A percentile compares a stretch with the other conserved stretches of the same genome.
Conservation (phyloP, 2,329 filamentous ascomycete genomes). For the Didymella arachidicola region DNA sequence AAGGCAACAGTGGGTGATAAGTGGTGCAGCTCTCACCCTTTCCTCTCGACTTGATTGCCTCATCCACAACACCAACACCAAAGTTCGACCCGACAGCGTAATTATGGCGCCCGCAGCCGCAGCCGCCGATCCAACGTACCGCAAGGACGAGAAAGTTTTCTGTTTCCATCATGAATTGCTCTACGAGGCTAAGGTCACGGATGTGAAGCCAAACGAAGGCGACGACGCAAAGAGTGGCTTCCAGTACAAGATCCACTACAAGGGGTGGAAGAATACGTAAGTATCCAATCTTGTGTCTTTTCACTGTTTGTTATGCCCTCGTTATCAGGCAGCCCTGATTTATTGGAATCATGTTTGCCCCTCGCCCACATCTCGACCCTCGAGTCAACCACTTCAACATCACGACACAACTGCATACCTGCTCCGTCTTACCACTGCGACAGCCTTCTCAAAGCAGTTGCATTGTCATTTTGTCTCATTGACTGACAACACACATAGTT, state of each 20-base stretch:
- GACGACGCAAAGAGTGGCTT: conserved; percentile 76
- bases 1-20: conserved; percentile 28
- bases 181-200: conserved; percentile 95
- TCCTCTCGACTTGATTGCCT: conserved; percentile 24
- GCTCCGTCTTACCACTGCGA: background rate
- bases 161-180: conserved; percentile 98
- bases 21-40: conserved; percentile 27
- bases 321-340: background rate
- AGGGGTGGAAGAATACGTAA: conserved; percentile 98
- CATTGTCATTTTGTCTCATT: background rate
- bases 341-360: conserved; percentile 24
- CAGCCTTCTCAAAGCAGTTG: too few relatives aligned
- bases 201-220: conserved; percentile 69
- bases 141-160: conserved; percentile 87
- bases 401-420: conserved; percentile 2
- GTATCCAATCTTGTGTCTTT: conserved; percentile 47
- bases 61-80: conserved; percentile 20
- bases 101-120: conserved; percentile 62
- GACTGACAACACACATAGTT: conserved; percentile 60
- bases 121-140: conserved; percentile 62
- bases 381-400: conserved; percentile 24
- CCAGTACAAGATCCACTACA: conserved; percentile 96
- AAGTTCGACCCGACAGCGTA: conserved; percentile 20
- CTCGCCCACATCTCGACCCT: conserved; percentile 16
- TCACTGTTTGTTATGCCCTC: conserved; percentile 5